phyloP scores from a whole-genome alignment of 495 filamentous ascomycete species.

The Aspergillus homomorphus region DNA sequence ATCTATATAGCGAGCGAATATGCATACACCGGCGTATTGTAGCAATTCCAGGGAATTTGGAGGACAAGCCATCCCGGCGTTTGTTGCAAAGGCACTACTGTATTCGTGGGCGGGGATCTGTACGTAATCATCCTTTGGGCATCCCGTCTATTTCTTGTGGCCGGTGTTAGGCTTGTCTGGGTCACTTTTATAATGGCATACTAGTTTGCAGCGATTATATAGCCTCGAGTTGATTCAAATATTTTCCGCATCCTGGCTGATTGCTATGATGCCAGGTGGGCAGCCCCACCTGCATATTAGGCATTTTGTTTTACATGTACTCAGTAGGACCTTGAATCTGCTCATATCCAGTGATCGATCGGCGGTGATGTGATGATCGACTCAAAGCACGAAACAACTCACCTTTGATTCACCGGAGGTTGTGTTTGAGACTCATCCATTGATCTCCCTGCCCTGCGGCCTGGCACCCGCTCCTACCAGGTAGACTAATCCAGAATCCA shows the following conservation, averaged over 20 bases:
- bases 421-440: too few relatives aligned
- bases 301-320: neutral
- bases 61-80: slow-evolving; percentile 17
- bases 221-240: neutral
- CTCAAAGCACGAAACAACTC: too few relatives aligned
- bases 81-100: neutral
- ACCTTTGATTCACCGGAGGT: too few relatives aligned
- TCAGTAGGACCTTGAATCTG: too few relatives aligned
- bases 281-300: too few relatives aligned
- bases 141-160: neutral
- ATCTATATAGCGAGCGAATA: slow-evolving; percentile 2
- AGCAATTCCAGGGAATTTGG: slow-evolving; percentile 13
- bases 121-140: neutral
- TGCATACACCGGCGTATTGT: slow-evolving; percentile 21
- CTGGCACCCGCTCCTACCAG: too few relatives aligned
- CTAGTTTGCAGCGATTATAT: neutral
- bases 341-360: too few relatives aligned
- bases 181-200: slow-evolving; percentile 1
- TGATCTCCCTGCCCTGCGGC: too few relatives aligned
- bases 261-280: neutral
- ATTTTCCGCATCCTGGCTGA: neutral
- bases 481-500: too few relatives aligned
- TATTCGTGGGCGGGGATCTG: neutral
- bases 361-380: too few relatives aligned
- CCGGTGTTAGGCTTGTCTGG: neutral